Base-by-base conservation (phyloP, 345 rosid species). In the Anacardium occidentale region DNA sequence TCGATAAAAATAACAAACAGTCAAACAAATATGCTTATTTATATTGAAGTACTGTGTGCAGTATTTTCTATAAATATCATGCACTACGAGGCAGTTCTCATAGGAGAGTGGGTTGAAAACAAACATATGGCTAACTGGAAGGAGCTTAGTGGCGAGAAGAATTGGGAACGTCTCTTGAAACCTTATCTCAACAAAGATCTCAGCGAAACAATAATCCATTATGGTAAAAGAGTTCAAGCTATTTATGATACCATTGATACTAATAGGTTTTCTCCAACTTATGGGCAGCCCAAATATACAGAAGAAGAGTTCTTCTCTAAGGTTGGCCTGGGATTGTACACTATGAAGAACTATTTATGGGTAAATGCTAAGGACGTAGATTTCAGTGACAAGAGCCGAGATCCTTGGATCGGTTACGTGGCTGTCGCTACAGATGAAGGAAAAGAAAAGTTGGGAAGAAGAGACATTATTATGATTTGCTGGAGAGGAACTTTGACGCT, bases 351-450 rank as follows among this genome's bases (percentile, higher is more conserved):
- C 64, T 87, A 68, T 52, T 57, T 87, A 47, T 83, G 83, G 63
- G 84, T 82, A 29, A 63, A 54, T 1, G 10, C 69, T 0, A 45
- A 40, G 11, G n/a, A 54, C 3, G 0, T 62, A 0, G 70, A 62
- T 8, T 61, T 20, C 25, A 10, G 51, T 4, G 0, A 29, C 24
- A 14, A 21, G 34, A 42, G 15, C 58, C 78, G 79, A 54, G 79
- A 85, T 3, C 69, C 60, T 71, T 85, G 87, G 87, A 70, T 77
- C 37, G 87, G 86, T 9, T 83, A 81, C 65, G 73, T 83, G 6
- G 87, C 85, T 7, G 87, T 87, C 70, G 75, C 84, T 25, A 87
- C 88, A 57, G 82, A 85, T 24, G 81, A 85, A 66, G 91, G 85
- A 6, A 83, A 73, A 56, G 55, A n/a, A 7, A 52, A 26, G 72